Evolutionary conservation across 78 protist genomes (phyloP), one percentile per base, ranked within the genome.

Genomic region (Dictyostelium purpureum): DNA sequence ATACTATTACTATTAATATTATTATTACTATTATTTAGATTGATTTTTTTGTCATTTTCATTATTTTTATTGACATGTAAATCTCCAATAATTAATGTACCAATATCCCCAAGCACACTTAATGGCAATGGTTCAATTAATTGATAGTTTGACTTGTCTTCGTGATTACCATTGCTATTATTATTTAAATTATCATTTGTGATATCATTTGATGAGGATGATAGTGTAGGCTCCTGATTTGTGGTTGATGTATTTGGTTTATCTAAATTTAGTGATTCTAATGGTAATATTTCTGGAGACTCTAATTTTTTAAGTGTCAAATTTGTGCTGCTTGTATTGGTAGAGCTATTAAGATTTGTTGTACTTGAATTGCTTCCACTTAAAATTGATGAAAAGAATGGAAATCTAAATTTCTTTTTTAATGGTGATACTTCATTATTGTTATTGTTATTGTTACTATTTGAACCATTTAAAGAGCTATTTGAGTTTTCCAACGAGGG

Each of bases 311-410:
- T 2, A n/a, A n/a, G n/a, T 63, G 35, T 61, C 4, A 31, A 16
- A 63, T 33, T 63, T 33, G 71, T 33, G 16, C 6, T 28, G 10
- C 45, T 9, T 63, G 7, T 19, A 10, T 7, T 57, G 21, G 66
- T 10, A 3, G 37, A 26, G 24, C 26, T 65, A 37, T 65, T 65
- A 18, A n/a, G n/a, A n/a, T n/a, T 33, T 65, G 6, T 80, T 56
- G 38, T 31, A 21, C 1, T 56, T 4, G 21, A 61, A 28, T 21
- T 49, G 1, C 14, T 31, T 47, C 56, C 71, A 26, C 51, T 76
- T 24, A 85, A 49, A 47, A 85, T 85, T 12, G 73, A 59, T 16
- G 92, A 42, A 59, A 85, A 85, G 59, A 85, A 85, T 56, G 92
- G 73, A 31, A 75, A 70, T 70, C 74, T 54, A 12, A n/a, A 56